Base-by-base conservation (phyloP, 495 filamentous ascomycete genomes). In the Podospora tetraspora region DNA sequence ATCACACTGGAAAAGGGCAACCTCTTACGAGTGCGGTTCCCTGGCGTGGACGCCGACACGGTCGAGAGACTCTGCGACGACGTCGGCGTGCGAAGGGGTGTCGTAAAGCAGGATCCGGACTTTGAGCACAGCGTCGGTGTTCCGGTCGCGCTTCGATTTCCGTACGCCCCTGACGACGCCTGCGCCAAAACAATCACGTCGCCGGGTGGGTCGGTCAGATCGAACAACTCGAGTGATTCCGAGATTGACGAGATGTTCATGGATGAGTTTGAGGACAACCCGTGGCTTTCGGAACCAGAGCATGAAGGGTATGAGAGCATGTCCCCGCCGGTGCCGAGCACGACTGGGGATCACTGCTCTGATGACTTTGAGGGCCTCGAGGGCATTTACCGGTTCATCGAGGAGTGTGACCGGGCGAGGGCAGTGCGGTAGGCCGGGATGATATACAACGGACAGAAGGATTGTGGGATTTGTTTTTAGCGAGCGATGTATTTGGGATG, bases 31-130 rank as follows among this genome's bases (percentile, higher is more conserved):
- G 90, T 98, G 3, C 89, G 92, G 43, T 98, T 99, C 75, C 91
- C 92, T 1, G 95, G 95, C 24, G 96, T 94, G 69, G 94, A 97
- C 73, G 87, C 86, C 0, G 87, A 89, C 5, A 91, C 91, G 2
- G 93, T 98, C 0, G 92, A 96, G 75, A 80, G 84, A 19, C 83
- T 97, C 0, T 97, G 94, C 75, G 84, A 91, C 59, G 95, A 99
- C 77, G 84, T 94, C n/a, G 91, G 91, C 21, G 81, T 97, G 10
- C 84, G 85, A 57, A 81, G 92, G 37, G 95, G 95, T 3, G 81
- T 92, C 19, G 86, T 97, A 10, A 71, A 80, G 21, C 90, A 98
- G 79, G 95, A 99, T 71, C 82, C 88, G 57, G 87, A 89, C 56
- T 95, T 94, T 72, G 84, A 88, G 11, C 66, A 74, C 43, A 83